Evolutionary conservation across 2,329 filamentous ascomycete species (phyloP).

Genomic region (Penicillium nordicum): DNA sequence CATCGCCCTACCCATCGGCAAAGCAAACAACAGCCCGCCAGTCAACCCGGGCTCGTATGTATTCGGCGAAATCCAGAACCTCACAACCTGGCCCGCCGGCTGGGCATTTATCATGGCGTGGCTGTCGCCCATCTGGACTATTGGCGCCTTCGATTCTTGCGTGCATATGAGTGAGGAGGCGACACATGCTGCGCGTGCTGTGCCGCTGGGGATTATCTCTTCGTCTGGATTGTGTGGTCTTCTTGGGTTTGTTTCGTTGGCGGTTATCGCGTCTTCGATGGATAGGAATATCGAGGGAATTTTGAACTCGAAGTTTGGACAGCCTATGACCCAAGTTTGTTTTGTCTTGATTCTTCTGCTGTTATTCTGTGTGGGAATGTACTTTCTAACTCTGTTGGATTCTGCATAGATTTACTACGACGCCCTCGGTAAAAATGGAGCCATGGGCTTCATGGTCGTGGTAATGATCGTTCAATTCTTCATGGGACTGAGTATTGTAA

Average conservation of each 20-base stretch:
- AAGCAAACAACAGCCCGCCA: conserved; percentile 18
- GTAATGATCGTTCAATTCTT: conserved; percentile 61
- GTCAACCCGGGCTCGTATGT: conserved; percentile 37
- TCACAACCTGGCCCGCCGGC: conserved; percentile 56
- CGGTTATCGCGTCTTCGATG: conserved; percentile 58
- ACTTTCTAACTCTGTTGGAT: neutral
- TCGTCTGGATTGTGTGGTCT: conserved; percentile 34
- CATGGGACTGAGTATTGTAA: conserved; percentile 55
- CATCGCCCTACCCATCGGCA: conserved; percentile 52
- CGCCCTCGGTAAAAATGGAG: conserved; percentile 57
- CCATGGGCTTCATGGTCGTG: conserved; percentile 57
- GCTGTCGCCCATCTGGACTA: conserved; percentile 61
- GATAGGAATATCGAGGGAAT: conserved; percentile 51
- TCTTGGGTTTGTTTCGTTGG: conserved; percentile 56
- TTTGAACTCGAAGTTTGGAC: conserved; percentile 51
- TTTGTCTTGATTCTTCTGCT: neutral
- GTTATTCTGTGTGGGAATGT: neutral
- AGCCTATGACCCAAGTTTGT: conserved; percentile 53
- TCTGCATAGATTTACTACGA: conserved; percentile 55
- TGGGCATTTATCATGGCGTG: conserved; percentile 61
- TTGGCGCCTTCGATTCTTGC: conserved; percentile 54
- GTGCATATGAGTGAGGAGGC: conserved; percentile 62
- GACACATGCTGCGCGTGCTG: conserved; percentile 57
- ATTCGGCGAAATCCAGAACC: conserved; percentile 55
- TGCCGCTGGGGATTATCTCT: conserved; percentile 38